These are phyloP conservation scores for Linanthus parryae DNA, from an alignment of 148 eudicot species.

Conservation along the genomic window DNA sequence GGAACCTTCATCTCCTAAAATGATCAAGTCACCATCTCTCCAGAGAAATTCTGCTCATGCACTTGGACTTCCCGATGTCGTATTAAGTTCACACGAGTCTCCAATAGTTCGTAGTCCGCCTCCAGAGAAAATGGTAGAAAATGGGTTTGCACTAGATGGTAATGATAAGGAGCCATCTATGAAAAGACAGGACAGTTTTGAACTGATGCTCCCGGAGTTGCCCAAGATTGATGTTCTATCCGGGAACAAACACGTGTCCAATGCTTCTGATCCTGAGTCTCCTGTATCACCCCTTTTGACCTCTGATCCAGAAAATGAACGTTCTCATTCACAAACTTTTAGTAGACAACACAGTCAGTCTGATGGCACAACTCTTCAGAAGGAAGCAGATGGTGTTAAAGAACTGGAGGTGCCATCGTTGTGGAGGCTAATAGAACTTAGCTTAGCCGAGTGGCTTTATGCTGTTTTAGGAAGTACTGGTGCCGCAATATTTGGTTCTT, in stretches of 20 bases:
- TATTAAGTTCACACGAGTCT: conserved; percentile 69
- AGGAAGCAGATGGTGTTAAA: conserved; percentile 33
- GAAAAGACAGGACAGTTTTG: conserved; percentile 93
- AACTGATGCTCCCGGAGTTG: conserved; percentile 80
- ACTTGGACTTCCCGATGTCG: conserved; percentile 55
- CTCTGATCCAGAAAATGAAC: conserved; percentile 93
- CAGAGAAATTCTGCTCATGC: conserved; percentile 77
- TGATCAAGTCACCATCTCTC: conserved; percentile 91
- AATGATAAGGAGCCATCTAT: conserved; percentile 77
- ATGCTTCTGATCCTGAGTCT: conserved; percentile 88
- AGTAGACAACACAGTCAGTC: conserved; percentile 73
- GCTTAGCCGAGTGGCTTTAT: conserved; percentile 98
- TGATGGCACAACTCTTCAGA: conserved; percentile 38
- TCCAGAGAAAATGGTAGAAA: conserved; percentile 64
- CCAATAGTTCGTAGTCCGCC: conserved; percentile 78
- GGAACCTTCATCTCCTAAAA: conserved; percentile 91
- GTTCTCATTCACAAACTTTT: conserved; percentile 96
- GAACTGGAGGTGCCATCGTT: conserved; percentile 59
- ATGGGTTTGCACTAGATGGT: conserved; percentile 49
- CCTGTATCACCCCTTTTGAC: conserved; percentile 97
- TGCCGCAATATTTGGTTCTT: conserved; percentile 97
- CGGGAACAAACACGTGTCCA: conserved; percentile 41
- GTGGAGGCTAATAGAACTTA: conserved; percentile 97
- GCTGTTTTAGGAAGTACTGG: conserved; percentile 95
- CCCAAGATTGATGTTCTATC: conserved; percentile 84